phyloP scores from a whole-genome alignment of 2,329 filamentous ascomycete genomes.

The Sclerotinia glacialis region DNA sequence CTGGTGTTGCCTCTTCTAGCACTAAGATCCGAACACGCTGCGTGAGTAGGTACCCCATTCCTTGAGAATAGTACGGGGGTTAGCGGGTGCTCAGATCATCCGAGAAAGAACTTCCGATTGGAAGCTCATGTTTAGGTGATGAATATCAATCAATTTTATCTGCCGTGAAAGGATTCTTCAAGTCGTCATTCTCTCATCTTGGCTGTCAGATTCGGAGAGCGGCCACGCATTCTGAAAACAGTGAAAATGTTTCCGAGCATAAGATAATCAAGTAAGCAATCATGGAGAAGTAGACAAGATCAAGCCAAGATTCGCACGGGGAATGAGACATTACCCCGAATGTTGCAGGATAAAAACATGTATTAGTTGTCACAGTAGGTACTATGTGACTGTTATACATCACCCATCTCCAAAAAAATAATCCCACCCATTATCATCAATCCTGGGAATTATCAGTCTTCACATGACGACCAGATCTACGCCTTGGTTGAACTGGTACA shows the following conservation, averaged over 20 bases:
- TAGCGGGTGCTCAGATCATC: background rate
- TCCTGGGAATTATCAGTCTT: background rate
- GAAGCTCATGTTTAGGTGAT: background rate
- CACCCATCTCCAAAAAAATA: too few species aligned
- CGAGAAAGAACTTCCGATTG: background rate
- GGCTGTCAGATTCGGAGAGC: background rate
- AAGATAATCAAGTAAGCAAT: background rate
- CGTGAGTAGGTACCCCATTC: background rate
- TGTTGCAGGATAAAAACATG: background rate
- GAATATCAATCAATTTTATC: background rate
- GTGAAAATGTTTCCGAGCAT: background rate
- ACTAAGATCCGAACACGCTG: background rate
- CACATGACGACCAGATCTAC: background rate
- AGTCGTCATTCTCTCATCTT: background rate
- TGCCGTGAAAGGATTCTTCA: background rate
- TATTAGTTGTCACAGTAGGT: background rate
- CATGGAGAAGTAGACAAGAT: background rate
- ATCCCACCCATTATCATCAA: background rate
- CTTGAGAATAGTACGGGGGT: background rate
- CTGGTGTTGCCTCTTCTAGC: too few species aligned
- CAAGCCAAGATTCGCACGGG: background rate
- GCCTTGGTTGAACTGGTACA: background rate
- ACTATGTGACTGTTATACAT: background rate
- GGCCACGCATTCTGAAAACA: background rate
- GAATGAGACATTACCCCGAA: background rate